These are phyloP conservation scores for Phialophora tarda DNA, from an alignment of 2,329 filamentous ascomycete genomes.

Conservation along the genomic window DNA sequence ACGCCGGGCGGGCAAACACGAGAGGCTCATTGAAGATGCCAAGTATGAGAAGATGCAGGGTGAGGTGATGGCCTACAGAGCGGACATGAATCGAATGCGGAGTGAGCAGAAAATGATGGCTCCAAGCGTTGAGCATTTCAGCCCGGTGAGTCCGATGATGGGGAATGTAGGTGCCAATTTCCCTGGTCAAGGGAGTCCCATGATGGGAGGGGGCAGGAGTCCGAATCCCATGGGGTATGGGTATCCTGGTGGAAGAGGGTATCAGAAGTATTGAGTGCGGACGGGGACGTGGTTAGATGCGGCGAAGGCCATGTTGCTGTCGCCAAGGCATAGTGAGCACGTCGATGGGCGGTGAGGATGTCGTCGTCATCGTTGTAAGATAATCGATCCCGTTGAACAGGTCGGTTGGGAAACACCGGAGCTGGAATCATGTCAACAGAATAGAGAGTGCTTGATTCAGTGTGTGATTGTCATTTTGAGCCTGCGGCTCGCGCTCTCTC, in stretches of 20 bases:
- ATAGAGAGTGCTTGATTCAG: slow-evolving; percentile 3
- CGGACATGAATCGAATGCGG: slow-evolving; percentile 37
- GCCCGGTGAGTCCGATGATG: slow-evolving; percentile 26
- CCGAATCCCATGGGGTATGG: slow-evolving; percentile 27
- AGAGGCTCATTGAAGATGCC: slow-evolving; percentile 55
- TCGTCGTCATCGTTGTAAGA: slow-evolving; percentile 14
- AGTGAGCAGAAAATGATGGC: slow-evolving; percentile 32
- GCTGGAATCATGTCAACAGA: slow-evolving; percentile 3
- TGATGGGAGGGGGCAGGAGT: slow-evolving; percentile 27
- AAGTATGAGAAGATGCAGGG: slow-evolving; percentile 51
- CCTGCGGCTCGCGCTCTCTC: slow-evolving; percentile 5
- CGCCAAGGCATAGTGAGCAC: not conserved
- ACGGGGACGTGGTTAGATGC: not conserved
- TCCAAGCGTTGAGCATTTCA: slow-evolving; percentile 10
- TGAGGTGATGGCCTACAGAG: slow-evolving; percentile 44
- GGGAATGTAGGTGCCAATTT: slow-evolving; percentile 28
- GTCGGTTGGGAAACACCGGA: not conserved
- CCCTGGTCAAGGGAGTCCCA: slow-evolving; percentile 26
- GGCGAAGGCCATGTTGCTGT: not conserved
- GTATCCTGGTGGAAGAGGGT: slow-evolving; percentile 21
- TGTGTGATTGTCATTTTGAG: slow-evolving; percentile 10
- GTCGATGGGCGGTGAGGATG: not conserved
- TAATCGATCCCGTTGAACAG: slow-evolving; percentile 3
- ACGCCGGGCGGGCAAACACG: slow-evolving; percentile 56
- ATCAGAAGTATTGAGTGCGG: slow-evolving; percentile 31